Percentiles rank a stretch among this genome's conserved stretches.
phyloP scores from a whole-genome alignment of 2,329 filamentous ascomycete species.

The Nothophaeocryptopus gaeumannii region DNA sequence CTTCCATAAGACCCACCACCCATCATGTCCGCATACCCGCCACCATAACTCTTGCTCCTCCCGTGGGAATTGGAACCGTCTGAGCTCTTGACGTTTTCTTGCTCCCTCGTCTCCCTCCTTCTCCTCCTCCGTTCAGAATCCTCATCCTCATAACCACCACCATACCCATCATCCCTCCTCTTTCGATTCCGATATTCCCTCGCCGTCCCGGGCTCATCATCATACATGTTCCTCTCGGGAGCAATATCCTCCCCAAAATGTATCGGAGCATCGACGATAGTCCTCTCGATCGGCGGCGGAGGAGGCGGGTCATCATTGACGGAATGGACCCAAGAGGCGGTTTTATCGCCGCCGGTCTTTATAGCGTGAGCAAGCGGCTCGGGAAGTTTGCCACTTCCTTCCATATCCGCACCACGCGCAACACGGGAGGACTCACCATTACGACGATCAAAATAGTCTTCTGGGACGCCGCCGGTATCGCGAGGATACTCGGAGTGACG shows the following conservation, averaged over 20 bases:
- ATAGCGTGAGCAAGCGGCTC: conserved; percentile 29
- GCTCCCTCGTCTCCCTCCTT: conserved; percentile 20
- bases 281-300: conserved; percentile 46
- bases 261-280: conserved; percentile 44
- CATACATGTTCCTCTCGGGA: conserved; percentile 20
- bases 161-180: conserved; percentile 23
- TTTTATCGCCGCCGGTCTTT: conserved; percentile 45
- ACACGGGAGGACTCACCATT: conserved; percentile 34
- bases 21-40: conserved; percentile 34
- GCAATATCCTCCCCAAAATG: conserved; percentile 29
- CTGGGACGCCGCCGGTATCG: conserved; percentile 23
- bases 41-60: conserved; percentile 28
- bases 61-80: conserved; percentile 35
- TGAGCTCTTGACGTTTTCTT: conserved; percentile 28
- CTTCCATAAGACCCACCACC: conserved; percentile 39
- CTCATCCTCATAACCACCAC: conserved; percentile 22
- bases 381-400: conserved; percentile 7
- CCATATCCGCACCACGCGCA: conserved; percentile 6
- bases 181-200: conserved; percentile 30
- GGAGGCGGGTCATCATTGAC: conserved; percentile 47
- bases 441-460: conserved; percentile 46
- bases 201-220: conserved; percentile 31
- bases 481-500: conserved; percentile 31
- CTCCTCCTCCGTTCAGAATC: conserved; percentile 24
- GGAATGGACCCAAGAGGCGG: conserved; percentile 49